phyloP scores from a whole-genome alignment of 352 stramenopile species.

The Phytopythium ostracodes region DNA sequence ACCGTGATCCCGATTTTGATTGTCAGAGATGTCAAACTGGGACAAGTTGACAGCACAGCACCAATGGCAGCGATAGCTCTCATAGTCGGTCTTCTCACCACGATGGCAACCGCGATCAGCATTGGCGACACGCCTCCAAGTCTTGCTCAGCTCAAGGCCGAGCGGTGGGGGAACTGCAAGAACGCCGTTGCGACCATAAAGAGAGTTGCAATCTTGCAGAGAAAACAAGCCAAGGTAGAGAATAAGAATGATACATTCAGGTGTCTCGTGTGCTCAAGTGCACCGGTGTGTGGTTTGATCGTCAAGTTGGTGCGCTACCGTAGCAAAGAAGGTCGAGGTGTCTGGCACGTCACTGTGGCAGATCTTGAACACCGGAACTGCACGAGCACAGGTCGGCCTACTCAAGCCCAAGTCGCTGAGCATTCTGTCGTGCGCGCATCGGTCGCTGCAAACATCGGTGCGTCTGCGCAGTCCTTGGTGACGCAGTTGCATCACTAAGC shows the following conservation, averaged over 20 bases:
- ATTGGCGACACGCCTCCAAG: neutral
- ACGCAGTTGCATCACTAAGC: conserved; percentile 1
- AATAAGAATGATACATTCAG: neutral
- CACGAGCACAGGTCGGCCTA: conserved; percentile 1
- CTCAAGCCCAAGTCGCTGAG: conserved; percentile 2
- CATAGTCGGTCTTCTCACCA: neutral
- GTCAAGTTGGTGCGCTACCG: no score
- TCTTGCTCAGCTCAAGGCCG: neutral
- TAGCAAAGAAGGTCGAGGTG: neutral
- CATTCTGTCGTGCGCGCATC: neutral
- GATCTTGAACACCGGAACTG: conserved; percentile 9
- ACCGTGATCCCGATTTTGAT: neutral
- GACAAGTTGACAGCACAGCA: neutral
- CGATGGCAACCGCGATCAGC: neutral
- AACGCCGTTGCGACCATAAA: neutral
- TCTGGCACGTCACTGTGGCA: conserved; percentile 9
- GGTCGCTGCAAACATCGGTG: neutral
- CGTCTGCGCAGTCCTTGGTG: conserved; percentile 1
- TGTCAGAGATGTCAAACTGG: neutral
- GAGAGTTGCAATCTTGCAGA: neutral
- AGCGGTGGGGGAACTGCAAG: neutral
- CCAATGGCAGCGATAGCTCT: neutral
- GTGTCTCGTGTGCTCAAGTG: no score
- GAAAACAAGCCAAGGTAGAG: neutral
- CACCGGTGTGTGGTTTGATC: no score